These are phyloP conservation scores for Lactarius vividus DNA, from an alignment of 768 basidiomycete genomes.

Conservation along the genomic window DNA sequence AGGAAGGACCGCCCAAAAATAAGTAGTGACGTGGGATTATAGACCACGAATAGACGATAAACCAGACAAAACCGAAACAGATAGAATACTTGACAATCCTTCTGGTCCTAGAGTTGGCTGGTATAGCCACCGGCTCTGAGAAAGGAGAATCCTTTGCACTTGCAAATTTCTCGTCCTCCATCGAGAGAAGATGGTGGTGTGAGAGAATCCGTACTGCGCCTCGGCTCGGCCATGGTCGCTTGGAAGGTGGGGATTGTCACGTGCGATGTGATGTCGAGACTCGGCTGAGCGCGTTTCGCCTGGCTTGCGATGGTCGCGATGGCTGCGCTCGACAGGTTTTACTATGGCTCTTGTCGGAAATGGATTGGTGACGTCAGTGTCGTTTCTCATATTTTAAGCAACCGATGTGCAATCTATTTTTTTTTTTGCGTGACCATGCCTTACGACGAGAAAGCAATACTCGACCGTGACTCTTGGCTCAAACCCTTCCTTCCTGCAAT, in stretches of 20 bases:
- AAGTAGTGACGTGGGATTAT: neutral
- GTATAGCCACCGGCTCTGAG: neutral
- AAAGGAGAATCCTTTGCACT: neutral
- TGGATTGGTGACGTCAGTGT: slow-evolving; percentile 22
- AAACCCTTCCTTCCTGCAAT: slow-evolving; percentile 69
- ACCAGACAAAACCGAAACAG: slow-evolving; percentile 17
- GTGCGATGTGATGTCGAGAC: slow-evolving; percentile 1
- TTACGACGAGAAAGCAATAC: slow-evolving; percentile 57
- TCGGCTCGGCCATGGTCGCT: neutral
- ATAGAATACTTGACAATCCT: slow-evolving; percentile 12
- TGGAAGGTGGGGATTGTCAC: neutral
- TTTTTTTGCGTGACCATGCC: slow-evolving; percentile 26
- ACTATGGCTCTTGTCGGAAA: neutral
- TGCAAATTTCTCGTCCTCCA: slow-evolving; percentile 3
- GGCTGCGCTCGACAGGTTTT: neutral
- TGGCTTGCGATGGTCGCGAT: neutral
- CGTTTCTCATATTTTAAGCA: slow-evolving; percentile 6
- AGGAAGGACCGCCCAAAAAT: neutral
- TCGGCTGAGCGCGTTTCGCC: slow-evolving; percentile 3
- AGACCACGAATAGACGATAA: slow-evolving; percentile 18
- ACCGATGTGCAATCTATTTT: neutral
- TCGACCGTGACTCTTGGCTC: slow-evolving; percentile 71
- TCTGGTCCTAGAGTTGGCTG: neutral
- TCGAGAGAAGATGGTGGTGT: slow-evolving; percentile 4
- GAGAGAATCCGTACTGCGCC: neutral